Base-by-base conservation (phyloP, 2,329 filamentous ascomycete genomes). In the Trichoderma sp. region DNA sequence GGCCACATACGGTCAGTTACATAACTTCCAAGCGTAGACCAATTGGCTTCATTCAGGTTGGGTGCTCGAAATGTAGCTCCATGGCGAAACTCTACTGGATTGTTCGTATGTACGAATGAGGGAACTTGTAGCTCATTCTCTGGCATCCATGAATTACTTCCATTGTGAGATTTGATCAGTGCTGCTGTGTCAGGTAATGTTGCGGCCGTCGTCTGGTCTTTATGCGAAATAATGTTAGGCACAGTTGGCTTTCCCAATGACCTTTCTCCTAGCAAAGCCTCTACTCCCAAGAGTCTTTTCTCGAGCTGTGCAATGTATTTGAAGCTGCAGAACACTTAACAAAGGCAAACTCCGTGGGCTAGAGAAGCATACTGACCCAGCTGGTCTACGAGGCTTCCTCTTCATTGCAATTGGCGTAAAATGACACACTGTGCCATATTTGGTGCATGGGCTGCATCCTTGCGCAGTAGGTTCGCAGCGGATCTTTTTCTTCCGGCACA, bases 271-370 rank as follows among this genome's bases (percentile, higher is more conserved):
- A 71, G 35, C 33, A 71, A 31, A 62, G 67, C 24, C 35, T 71
- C 67, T 71, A 71, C 67, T 24, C 53, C 67, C 11, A 31, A 16
- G 1, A 71, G 67, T 21, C 67, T 71, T 12, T 45, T 31, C 35
- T 71, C 67, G 11, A 71, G 67, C 67, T 71, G 67, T 62, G 67
- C 67, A 6, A 71, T 71, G 33, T 71, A 71, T 62, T 21, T 71
- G 67, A 71, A 71, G 11, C 67, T 71, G 33, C 6, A 12, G 18
- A 62, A 33, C 6, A 45, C 24, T 71, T 31, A 71, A 21, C 8
- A 71, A 31, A 33, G 35, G 12, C 6, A 45, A 31, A 24, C 16
- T 62, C 1, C 16, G 7, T 31, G 24, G 35, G 18, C 16, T 62
- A 7, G 35, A 71, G 53, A 7, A 29, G 53, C 53, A 45, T 60